A percentile compares a stretch with the other conserved stretches of the same genome.
phyloP scores from a whole-genome alignment of 2,329 filamentous ascomycete genomes.

The Cercospora zeae-maydis region DNA sequence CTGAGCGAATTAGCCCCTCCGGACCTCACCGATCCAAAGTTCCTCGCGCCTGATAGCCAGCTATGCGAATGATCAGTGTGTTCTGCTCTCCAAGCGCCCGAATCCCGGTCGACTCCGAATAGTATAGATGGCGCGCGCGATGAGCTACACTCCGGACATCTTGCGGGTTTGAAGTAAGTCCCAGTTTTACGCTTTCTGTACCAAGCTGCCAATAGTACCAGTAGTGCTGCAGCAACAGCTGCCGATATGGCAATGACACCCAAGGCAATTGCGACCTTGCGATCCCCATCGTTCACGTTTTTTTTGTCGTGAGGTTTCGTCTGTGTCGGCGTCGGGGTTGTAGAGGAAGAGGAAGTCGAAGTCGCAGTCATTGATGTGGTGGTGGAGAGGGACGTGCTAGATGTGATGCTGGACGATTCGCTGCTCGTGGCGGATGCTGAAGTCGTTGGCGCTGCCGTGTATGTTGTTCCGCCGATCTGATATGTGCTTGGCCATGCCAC shows the following conservation, averaged over 20 bases:
- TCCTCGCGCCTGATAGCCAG: conserved; percentile 5
- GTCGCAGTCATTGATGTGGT: not conserved
- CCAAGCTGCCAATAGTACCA: conserved; percentile 7
- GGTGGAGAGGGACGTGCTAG: not conserved
- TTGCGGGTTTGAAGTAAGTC: conserved; percentile 12
- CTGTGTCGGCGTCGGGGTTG: not conserved
- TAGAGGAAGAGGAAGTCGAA: not conserved
- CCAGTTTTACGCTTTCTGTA: conserved; percentile 9
- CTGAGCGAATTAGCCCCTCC: not conserved
- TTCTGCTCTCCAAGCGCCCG: conserved; percentile 8
- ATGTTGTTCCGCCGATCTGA: conserved; percentile 3
- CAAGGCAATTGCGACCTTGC: conserved; percentile 10
- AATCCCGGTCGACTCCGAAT: not conserved
- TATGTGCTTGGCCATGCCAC: conserved; percentile 9
- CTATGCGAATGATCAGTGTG: conserved; percentile 1
- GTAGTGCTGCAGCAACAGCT: not conserved
- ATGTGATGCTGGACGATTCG: not conserved
- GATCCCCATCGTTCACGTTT: conserved; percentile 5
- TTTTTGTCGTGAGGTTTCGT: not conserved
- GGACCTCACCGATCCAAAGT: not conserved
- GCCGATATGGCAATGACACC: conserved; percentile 9
- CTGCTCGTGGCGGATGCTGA: not conserved
- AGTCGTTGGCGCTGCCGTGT: conserved; percentile 3
- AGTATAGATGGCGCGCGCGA: not conserved
- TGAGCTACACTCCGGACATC: conserved; percentile 10